These are phyloP conservation scores for Fonsecaea nubica DNA, from an alignment of 2,329 filamentous ascomycete species.

Conservation along the genomic window DNA sequence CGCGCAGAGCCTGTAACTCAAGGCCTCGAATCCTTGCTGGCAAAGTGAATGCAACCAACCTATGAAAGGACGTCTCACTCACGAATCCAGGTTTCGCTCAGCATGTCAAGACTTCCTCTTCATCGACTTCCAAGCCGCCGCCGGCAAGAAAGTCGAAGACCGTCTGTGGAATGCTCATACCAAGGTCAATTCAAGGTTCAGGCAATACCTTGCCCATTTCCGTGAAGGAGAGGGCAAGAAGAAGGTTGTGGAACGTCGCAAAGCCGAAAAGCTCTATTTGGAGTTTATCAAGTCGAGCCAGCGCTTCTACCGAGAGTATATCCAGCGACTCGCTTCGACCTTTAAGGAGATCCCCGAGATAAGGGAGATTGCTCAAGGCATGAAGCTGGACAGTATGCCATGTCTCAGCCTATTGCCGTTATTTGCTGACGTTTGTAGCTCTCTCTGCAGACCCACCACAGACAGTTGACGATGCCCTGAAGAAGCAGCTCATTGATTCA, in stretches of 20 bases:
- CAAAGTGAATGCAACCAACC: conserved; percentile 28
- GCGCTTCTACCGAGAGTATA: conserved; percentile 85
- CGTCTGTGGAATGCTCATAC: conserved; percentile 81
- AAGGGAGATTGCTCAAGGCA: conserved; percentile 61
- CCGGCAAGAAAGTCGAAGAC: conserved; percentile 68
- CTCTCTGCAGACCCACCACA: conserved; percentile 54
- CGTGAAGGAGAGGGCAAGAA: conserved; percentile 59
- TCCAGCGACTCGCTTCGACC: conserved; percentile 73
- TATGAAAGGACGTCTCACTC: conserved; percentile 16
- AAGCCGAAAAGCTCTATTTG: conserved; percentile 79
- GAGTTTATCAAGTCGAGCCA: conserved; percentile 87
- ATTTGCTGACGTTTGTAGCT: conserved; percentile 50
- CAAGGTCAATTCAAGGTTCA: conserved; percentile 78
- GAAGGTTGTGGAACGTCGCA: conserved; percentile 70
- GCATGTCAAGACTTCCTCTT: conserved; percentile 38
- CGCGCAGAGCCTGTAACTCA: conserved; percentile 34
- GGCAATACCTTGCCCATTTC: conserved; percentile 67
- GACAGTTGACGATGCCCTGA: conserved; percentile 58
- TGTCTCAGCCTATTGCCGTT: not conserved
- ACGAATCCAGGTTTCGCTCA: conserved; percentile 33
- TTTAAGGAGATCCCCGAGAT: conserved; percentile 65
- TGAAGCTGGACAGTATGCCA: conserved; percentile 56
- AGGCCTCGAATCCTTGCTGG: conserved; percentile 32
- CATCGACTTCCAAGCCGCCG: conserved; percentile 53
- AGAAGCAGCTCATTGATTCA: conserved; percentile 68